Percentiles rank a stretch among this genome's conserved stretches.
phyloP scores from a whole-genome alignment of 2,329 filamentous ascomycete genomes.

The Penicillium vulpinum region DNA sequence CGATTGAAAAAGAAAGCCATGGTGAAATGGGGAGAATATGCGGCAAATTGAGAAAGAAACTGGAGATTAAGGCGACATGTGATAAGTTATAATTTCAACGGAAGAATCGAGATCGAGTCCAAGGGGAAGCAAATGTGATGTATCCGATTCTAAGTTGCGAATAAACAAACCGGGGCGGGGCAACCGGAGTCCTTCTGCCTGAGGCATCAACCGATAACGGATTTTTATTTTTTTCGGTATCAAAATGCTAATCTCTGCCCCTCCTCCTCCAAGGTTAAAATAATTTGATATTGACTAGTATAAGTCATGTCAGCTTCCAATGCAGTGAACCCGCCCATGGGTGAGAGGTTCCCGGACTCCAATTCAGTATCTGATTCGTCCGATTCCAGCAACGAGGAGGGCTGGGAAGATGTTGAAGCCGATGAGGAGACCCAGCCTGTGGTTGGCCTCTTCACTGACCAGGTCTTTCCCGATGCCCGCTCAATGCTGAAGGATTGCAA shows the following conservation, averaged over 20 bases:
- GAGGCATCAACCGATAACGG: constrained; percentile 25
- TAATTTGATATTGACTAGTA: constrained; percentile 2
- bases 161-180: constrained; percentile 31
- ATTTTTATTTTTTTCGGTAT: constrained; percentile 25
- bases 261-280: constrained; percentile 12
- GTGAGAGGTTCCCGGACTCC: constrained; percentile 28
- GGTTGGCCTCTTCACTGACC: constrained; percentile 67
- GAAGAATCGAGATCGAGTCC: not conserved
- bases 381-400: constrained; percentile 53
- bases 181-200: constrained; percentile 22
- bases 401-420: constrained; percentile 61
- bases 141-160: constrained; percentile 14
- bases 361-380: constrained; percentile 42
- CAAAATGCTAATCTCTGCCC: constrained; percentile 23
- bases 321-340: constrained; percentile 18
- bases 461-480: constrained; percentile 62
- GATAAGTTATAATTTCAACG: not conserved
- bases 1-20: constrained; percentile 73
- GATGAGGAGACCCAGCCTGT: constrained; percentile 65
- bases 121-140: constrained; percentile 12
- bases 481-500: constrained; percentile 70
- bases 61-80: constrained; percentile 9
- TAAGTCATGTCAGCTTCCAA: constrained; percentile 33
- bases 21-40: constrained; percentile 12
- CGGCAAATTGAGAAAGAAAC: constrained; percentile 14